Evolutionary conservation across 2,329 filamentous ascomycete genomes (phyloP), one percentile per base, ranked within the genome.

Genomic region (Fusarium buharicum): DNA sequence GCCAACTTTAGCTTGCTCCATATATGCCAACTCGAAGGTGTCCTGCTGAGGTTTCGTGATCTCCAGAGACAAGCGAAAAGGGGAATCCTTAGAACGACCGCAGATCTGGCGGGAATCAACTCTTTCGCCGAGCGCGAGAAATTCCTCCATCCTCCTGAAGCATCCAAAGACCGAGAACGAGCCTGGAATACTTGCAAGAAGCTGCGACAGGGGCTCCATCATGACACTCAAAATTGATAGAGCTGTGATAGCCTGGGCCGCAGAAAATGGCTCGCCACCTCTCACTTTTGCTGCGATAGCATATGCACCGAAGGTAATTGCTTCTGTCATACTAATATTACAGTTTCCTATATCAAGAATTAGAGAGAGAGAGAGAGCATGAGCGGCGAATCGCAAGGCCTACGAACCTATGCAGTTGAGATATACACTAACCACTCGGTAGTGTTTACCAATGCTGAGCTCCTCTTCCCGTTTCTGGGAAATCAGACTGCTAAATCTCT

Each of bases 121-220:
- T 18, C 65, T 56, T 33, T 74, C 72, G 1, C 68, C 50, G 0
- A 70, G 50, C 0, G 61, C 33, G n/a, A 74, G 40, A 11, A 74
- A 74, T 2, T 73, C 70, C 3, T 75, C 67, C 27, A 75, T 69
- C n/a, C 73, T 48, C 41, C 63, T 69, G 28, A 75, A 75, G 27
- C 72, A 74, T 0, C 71, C 73, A 61, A 74, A 62, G 1, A 64
- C 64, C 1, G 67, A 62, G 13, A 73, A 74, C 0, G 69, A 66
- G 6, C 63, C 44, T 0, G 70, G 66, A 13, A 74, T 72, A 3
- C 62, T 70, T 0, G 66, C 66, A 4, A 74, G 59, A 2, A 75
- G 62, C 0, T 56, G 27, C 0, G 57, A 59, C 7, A 75, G 61
- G 0, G 73, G 73, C 1, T 57, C 50, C 45, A 71, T 67, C 67